A percentile compares a stretch with the other conserved stretches of the same genome.
These are phyloP conservation scores for Thielaviopsis euricoi DNA, from an alignment of 2,329 filamentous ascomycete species.

Conservation along the genomic window DNA sequence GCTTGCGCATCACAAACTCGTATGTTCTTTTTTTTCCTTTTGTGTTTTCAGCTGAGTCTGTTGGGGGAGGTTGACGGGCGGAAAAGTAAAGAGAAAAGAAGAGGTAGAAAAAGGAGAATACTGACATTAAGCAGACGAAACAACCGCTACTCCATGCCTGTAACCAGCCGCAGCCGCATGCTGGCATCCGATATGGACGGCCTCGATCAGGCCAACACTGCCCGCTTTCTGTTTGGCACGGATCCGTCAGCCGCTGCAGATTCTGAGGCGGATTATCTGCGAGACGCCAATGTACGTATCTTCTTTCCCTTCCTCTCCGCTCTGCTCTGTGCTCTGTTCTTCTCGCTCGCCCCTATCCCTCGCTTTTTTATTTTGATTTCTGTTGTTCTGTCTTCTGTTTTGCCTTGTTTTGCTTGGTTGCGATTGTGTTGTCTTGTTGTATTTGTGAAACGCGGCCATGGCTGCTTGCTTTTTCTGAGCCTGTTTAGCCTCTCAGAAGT, in stretches of 20 bases:
- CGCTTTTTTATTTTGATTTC: not conserved
- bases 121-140: slow-evolving; percentile 16
- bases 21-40: slow-evolving; percentile 41
- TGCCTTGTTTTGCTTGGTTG: not conserved
- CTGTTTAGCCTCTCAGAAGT: not conserved
- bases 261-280: slow-evolving; percentile 6
- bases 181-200: slow-evolving; percentile 41
- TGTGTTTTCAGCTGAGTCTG: too few relatives aligned
- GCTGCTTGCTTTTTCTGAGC: slow-evolving; percentile 1
- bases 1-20: slow-evolving; percentile 60
- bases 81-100: too few relatives aligned
- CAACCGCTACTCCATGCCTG: slow-evolving; percentile 90
- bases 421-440: not conserved
- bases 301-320: not conserved
- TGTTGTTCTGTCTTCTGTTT: too few relatives aligned
- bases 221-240: slow-evolving; percentile 72
- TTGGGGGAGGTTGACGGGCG: too few relatives aligned
- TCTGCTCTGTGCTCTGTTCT: not conserved
- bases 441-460: slow-evolving; percentile 1
- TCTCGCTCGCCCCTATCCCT: too few relatives aligned
- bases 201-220: slow-evolving; percentile 70
- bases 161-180: slow-evolving; percentile 48
- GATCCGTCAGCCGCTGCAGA: slow-evolving; percentile 24
- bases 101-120: too few relatives aligned
- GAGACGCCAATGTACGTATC: slow-evolving; percentile 28